Evolutionary conservation across 768 basidiomycete genomes (phyloP).

Genomic region (Lactifluus hygrophoroides): DNA sequence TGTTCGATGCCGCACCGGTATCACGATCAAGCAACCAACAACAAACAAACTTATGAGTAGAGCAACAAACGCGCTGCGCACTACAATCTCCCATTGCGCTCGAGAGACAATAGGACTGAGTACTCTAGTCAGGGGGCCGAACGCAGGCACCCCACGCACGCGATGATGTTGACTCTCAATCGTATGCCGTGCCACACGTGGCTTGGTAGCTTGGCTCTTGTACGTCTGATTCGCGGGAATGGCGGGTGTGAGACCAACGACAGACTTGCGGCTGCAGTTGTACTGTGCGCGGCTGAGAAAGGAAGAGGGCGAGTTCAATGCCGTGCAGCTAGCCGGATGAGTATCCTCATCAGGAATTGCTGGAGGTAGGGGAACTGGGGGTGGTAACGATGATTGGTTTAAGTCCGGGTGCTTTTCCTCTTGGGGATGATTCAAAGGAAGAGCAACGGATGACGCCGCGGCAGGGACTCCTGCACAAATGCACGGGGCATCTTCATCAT

Average conservation of each 20-base stretch:
- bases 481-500: slow-evolving; percentile 18
- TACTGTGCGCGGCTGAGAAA: slow-evolving; percentile 13
- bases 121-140: slow-evolving; percentile 62
- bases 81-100: slow-evolving; percentile 82
- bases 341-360: background rate
- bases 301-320: slow-evolving; percentile 6
- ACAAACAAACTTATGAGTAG: slow-evolving; percentile 31
- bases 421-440: slow-evolving; percentile 9
- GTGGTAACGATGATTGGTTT: background rate
- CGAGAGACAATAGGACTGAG: slow-evolving; percentile 62
- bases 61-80: slow-evolving; percentile 46
- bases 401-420: slow-evolving; percentile 4
- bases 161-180: slow-evolving; percentile 34
- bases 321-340: background rate
- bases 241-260: background rate
- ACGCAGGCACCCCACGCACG: slow-evolving; percentile 56
- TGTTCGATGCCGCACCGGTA: slow-evolving; percentile 29
- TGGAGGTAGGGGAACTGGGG: background rate
- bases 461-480: slow-evolving; percentile 13
- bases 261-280: slow-evolving; percentile 10
- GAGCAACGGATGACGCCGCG: slow-evolving; percentile 19
- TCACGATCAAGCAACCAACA: slow-evolving; percentile 28
- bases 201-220: slow-evolving; percentile 4
- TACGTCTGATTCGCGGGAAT: slow-evolving; percentile 8
- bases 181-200: background rate